Evolutionary conservation across 192 early-diverging fungal species (phyloP), one percentile per base, ranked within the genome.

Genomic region (Umbelopsis isabellina): DNA sequence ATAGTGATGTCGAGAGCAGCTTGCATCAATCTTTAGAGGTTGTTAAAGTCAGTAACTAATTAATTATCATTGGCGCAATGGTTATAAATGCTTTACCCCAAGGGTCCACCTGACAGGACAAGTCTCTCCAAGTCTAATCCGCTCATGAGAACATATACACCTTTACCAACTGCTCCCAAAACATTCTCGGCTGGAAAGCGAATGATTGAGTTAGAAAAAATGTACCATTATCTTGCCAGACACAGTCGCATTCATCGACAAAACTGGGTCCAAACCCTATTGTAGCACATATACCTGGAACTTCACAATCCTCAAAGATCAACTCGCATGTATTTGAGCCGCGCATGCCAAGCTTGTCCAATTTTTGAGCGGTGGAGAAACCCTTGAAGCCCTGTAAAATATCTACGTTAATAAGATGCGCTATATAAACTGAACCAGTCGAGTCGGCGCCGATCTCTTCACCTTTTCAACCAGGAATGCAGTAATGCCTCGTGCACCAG

Each of bases 331-430:
- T 98, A 78, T 96, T 97, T 52, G 92, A 95, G 13, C 95, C 96
- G 61, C 96, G 89, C 95, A 98, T 98, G 20, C 96, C 96, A 48
- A 97, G 75, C 77, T 98, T 98, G 82, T 98, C 95, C 15, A 97
- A 83, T 75, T 98, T 98, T 66, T 91, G 91, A 18, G 88, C 89
- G 9, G 83, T 90, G 37, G 87, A 89, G 83, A 98, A 96, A 0
- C 95, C 95, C 65, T 90, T 86, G 73, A 97, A 91, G 0, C 86
- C 83, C 85, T 88, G 51, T 21, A n/a, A 35, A 25, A 25, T 46
- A 65, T 49, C 22, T 27, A 58, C 49, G 18, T 41, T 5, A 41
- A 6, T 41, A 4, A 65, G 16, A 71, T 30, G 46, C 49, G 58
- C 65, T 33, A 45, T 21, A 52, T 33, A 52, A 10, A 22, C 22